Base-by-base conservation (phyloP, 2,329 filamentous ascomycete genomes). In the Lizonia empirigonia region DNA sequence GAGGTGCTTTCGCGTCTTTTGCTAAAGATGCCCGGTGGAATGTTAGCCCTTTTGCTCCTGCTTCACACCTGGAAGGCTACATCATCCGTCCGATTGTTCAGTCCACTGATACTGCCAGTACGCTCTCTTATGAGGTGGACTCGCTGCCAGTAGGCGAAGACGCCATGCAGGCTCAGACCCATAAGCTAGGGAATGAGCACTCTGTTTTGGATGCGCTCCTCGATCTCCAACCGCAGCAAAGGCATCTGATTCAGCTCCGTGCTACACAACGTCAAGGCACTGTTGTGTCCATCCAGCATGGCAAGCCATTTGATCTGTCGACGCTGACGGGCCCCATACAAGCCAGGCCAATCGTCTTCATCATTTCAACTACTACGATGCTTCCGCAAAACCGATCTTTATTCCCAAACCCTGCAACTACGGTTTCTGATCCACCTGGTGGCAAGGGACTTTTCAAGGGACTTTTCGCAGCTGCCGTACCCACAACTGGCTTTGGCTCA, bases 161-260 rank as follows among this genome's bases (percentile, higher is more conserved):
- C 29, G 12, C 15, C 7, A 18, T 52, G 22, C 33, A 47, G n/a
- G 26, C 26, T 15, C 33, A 47, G 7, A 2, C 47, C 12, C 37
- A 18, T 6, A 42, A 6, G 2, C n/a, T 34, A 12, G 50, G 46
- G 1, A 9, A 46, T 4, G 19, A 51, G 1, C 55, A 60, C 44
- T 65, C 63, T 4, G 38, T 66, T 22, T 30, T 67, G 18, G 41
- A 65, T 8, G 30, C 56, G 1, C 44, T 67, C 4, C 29, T 46
- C 27, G 37, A 55, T 13, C 40, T 68, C 1, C 37, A 38, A 2
- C 46, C 60, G 2, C 54, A 57, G 8, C 44, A 67, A 39, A 22
- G 61, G 12, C 44, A 46, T 7, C 36, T 64, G 8, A 55, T 69
- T 13, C 52, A 53, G 12, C 33, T 27, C 12, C 46, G 34, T 7